phyloP scores from a whole-genome alignment of 768 basidiomycete species.

The Tulasnella sp. region DNA sequence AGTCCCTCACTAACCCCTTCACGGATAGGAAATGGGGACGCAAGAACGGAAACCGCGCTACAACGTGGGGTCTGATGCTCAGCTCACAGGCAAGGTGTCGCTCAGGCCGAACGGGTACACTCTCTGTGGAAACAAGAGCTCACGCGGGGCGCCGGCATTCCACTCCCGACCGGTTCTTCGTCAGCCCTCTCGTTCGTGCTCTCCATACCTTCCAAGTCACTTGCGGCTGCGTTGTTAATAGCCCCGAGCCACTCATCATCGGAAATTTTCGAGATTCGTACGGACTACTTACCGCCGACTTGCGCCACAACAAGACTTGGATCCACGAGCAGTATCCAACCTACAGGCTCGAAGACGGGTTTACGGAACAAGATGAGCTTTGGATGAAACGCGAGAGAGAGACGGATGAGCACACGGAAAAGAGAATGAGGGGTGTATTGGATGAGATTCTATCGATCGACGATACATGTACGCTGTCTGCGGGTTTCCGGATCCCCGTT shows the following conservation, averaged over 20 bases:
- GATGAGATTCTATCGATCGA: constrained; percentile 47
- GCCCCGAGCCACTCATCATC: constrained; percentile 43
- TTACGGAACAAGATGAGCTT: constrained; percentile 60
- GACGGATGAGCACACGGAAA: constrained; percentile 45
- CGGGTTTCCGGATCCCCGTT: too few relatives aligned
- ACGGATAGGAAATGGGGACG: constrained; percentile 28
- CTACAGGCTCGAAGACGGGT: constrained; percentile 54
- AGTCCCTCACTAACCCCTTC: background rate
- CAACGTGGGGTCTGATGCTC: constrained; percentile 56
- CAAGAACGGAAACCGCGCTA: constrained; percentile 56
- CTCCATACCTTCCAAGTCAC: constrained; percentile 54
- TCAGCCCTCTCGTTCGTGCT: constrained; percentile 62
- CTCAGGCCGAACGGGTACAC: constrained; percentile 51
- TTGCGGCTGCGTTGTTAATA: constrained; percentile 42
- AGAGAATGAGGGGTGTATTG: constrained; percentile 51
- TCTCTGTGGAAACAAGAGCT: constrained; percentile 52
- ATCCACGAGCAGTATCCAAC: constrained; percentile 51
- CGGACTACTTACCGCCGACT: constrained; percentile 68
- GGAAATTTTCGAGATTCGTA: constrained; percentile 67
- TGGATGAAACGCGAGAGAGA: constrained; percentile 60
- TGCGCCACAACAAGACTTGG: constrained; percentile 50
- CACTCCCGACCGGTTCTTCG: constrained; percentile 56
- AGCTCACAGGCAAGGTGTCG: constrained; percentile 52
- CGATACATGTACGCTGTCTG: constrained; percentile 18
- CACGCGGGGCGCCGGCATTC: constrained; percentile 38